Evolutionary conservation across 202 grass and related monocot genomes (phyloP).

Genomic region (Carex arenaria): DNA sequence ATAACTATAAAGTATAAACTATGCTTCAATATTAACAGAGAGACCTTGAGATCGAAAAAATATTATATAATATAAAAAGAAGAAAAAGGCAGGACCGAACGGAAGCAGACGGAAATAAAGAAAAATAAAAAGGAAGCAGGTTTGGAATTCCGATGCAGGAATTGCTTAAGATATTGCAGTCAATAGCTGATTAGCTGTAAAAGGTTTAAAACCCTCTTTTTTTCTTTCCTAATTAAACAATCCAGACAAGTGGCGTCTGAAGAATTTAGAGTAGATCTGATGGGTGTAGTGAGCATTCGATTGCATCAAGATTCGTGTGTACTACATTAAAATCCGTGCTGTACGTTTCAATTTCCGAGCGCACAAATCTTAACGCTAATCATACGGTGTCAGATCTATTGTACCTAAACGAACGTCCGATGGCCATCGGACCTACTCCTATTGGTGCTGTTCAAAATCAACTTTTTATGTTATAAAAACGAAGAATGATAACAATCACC

Average conservation of each 20-base stretch:
- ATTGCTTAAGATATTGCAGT: not conserved
- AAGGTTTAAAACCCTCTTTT: not conserved
- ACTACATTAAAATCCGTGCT: too few species aligned
- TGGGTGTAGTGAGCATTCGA: too few species aligned
- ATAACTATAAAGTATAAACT: not conserved
- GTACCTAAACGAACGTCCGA: too few species aligned
- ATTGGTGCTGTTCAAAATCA: not conserved
- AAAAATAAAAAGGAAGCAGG: not conserved
- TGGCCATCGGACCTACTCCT: too few species aligned
- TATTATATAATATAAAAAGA: too few species aligned
- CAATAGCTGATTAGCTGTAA: constrained; percentile 18
- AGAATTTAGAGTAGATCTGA: too few species aligned
- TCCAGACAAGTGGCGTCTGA: not conserved
- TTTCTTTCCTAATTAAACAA: constrained; percentile 18
- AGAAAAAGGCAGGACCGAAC: not conserved
- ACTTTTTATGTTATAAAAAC: not conserved
- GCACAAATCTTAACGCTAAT: too few species aligned
- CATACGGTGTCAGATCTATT: too few species aligned
- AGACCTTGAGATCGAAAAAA: not conserved
- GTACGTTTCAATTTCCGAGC: too few species aligned
- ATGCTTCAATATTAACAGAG: not conserved
- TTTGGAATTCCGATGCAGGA: constrained; percentile 3
- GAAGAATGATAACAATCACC: not conserved
- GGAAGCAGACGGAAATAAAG: not conserved
- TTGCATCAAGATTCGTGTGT: too few species aligned